These are phyloP conservation scores for Aspergillus spinulosporus DNA, from an alignment of 2,329 filamentous ascomycete species.

Conservation along the genomic window DNA sequence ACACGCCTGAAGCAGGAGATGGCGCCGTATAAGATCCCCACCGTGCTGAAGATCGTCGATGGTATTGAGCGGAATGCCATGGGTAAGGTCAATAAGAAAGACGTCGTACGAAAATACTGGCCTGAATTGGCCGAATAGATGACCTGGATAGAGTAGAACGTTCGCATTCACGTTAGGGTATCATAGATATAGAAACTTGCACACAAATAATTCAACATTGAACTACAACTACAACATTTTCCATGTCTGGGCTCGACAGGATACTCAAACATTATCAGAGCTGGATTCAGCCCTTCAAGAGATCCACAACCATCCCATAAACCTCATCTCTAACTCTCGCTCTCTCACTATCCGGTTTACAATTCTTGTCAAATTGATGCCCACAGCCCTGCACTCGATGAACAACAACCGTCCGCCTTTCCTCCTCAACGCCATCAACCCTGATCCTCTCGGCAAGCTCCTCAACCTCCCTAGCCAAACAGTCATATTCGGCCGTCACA, in stretches of 20 bases:
- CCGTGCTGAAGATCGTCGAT: conserved; percentile 78
- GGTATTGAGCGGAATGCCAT: conserved; percentile 64
- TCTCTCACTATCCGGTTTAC: conserved; percentile 27
- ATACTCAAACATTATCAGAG: neutral
- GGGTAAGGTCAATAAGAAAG: conserved; percentile 68
- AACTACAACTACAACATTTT: neutral
- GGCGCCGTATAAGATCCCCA: conserved; percentile 90
- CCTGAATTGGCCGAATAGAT: conserved; percentile 22
- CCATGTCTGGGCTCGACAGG: no score
- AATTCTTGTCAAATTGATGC: conserved; percentile 43
- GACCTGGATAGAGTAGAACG: neutral
- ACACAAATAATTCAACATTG: neutral
- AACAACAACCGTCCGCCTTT: conserved; percentile 18
- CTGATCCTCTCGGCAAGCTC: conserved; percentile 23
- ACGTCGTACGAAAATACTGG: conserved; percentile 42
- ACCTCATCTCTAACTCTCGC: conserved; percentile 29
- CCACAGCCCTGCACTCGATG: conserved; percentile 32
- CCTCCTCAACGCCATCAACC: neutral
- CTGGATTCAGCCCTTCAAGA: conserved; percentile 15
- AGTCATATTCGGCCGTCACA: conserved; percentile 28
- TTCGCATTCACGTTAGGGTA: neutral
- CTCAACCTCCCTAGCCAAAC: conserved; percentile 29
- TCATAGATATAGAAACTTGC: conserved; percentile 1
- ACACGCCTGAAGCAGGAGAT: conserved; percentile 49
- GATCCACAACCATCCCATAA: conserved; percentile 32